Conservation (phyloP, 176 grass and related monocot species). For the Oryza meyeriana region DNA sequence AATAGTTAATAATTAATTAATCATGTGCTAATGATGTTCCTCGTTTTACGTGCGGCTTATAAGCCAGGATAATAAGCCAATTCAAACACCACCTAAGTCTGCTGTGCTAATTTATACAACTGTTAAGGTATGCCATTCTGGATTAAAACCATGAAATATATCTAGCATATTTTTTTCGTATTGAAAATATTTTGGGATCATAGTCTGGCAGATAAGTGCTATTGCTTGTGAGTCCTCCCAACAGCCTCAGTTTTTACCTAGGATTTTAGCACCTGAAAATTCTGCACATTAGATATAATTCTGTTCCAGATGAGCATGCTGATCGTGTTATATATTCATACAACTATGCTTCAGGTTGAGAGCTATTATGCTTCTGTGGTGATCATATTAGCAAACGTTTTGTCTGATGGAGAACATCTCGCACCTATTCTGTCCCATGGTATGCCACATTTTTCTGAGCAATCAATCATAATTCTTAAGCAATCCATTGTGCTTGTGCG, state of each 20-base stretch:
- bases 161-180: not conserved
- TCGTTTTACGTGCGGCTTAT: no score
- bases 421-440: slow-evolving; percentile 47
- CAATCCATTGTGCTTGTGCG: not conserved
- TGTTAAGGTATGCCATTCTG: not conserved
- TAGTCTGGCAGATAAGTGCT: not conserved
- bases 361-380: slow-evolving; percentile 60
- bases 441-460: slow-evolving; percentile 32
- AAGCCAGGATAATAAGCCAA: no score
- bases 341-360: slow-evolving; percentile 53
- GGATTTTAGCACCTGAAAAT: slow-evolving; percentile 8
- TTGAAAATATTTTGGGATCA: slow-evolving; percentile 23
- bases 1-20: no score
- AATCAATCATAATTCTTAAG: not conserved
- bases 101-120: not conserved
- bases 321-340: not conserved
- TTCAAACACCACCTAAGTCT: no score
- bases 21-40: no score
- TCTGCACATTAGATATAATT: slow-evolving; percentile 19
- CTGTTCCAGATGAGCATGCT: not conserved
- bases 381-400: slow-evolving; percentile 82
- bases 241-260: not conserved
- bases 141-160: slow-evolving; percentile 1
- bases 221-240: not conserved
- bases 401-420: slow-evolving; percentile 64